Percentiles rank a stretch among this genome's conserved stretches.
phyloP scores from a whole-genome alignment of 2,329 filamentous ascomycete genomes.

The Ustilaginoidea virens region DNA sequence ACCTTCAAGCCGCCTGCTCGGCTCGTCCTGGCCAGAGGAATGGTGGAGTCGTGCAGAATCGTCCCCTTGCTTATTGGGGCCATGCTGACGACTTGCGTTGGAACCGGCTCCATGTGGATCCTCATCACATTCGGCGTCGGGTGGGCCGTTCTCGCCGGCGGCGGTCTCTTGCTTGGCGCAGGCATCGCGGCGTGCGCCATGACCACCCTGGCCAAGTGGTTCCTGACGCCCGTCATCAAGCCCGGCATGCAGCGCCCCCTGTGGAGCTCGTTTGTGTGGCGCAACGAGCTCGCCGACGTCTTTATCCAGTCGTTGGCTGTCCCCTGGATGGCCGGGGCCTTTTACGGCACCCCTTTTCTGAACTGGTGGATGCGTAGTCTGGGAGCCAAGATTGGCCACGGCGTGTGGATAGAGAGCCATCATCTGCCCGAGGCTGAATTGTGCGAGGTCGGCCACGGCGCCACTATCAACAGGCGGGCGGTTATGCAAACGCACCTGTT shows the following conservation, averaged over 20 bases:
- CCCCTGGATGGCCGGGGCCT: constrained; percentile 6
- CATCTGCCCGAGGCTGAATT: constrained; percentile 10
- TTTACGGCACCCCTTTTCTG: constrained; percentile 9
- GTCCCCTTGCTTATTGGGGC: constrained; percentile 6
- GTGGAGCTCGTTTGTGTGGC: constrained; percentile 11
- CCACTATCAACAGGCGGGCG: constrained; percentile 8
- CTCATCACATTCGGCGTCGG: constrained; percentile 6
- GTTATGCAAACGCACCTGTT: constrained; percentile 10
- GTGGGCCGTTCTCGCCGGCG: constrained; percentile 6
- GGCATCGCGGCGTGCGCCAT: constrained; percentile 4
- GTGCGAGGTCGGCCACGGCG: constrained; percentile 7
- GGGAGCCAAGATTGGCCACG: constrained; percentile 9
- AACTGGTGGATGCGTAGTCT: constrained; percentile 8
- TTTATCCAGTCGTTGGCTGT: constrained; percentile 31
- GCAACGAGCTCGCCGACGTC: constrained; percentile 36
- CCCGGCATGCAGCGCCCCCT: constrained; percentile 9
- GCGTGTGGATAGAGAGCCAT: constrained; percentile 10
- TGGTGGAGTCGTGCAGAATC: constrained; percentile 8
- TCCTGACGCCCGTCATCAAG: constrained; percentile 7
- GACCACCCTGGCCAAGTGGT: constrained; percentile 8
- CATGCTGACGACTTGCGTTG: constrained; percentile 2
- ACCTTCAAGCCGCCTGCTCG: constrained; percentile 8
- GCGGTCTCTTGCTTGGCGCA: constrained; percentile 3
- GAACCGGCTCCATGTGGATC: constrained; percentile 5
- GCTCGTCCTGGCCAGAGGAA: constrained; percentile 5